Evolutionary conservation across 495 filamentous ascomycete species (phyloP), one percentile per base, ranked within the genome.

Genomic region (Pyrenopolyporus hunteri): DNA sequence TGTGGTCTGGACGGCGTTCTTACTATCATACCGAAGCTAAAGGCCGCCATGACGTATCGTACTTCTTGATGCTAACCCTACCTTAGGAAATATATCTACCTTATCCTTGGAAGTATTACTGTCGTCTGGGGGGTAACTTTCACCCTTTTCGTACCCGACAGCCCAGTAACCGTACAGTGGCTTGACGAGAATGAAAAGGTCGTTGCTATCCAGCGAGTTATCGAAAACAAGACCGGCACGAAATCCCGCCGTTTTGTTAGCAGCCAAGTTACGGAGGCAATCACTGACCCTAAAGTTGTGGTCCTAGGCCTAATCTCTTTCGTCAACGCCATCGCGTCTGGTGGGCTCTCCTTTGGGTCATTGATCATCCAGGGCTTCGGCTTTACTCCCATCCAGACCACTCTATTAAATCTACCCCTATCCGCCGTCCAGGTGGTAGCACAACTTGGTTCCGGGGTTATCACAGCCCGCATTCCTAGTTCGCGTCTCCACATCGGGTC

Each of bases 301-400:
- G 32, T 72, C 20, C 14, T 72, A 19, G 64, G 58, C n/a, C 40
- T 70, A 1, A 70, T 72, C 17, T 66, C 67, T 6, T 70, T 72
- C 39, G 52, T 65, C 23, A 70, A 70, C 23, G 65, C 67, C 8
- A 40, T 70, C 16, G 45, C 67, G 23, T 64, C 60, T 9, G 64
- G 67, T 20, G 64, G 67, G 4, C 51, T 68, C n/a, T 20, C 50
- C 32, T 85, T 85, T 31, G 80, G 80, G 5, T 80, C 78, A 0
- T 70, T 84, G 11, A 79, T 86, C 23, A 83, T 85, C 54, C 63
- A 85, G 52, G 82, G 82, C 1, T 85, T 85, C 51, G 84, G 83
- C 1, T 87, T 81, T 63, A 77, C 73, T 1, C 80, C 82, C 0
- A 71, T 82, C 5, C 75, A 77, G 2, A 80, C 76, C 6, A 81